Evolutionary conservation across 73 alveolate species (phyloP).

Genomic region (Paramecium octaurelia): DNA sequence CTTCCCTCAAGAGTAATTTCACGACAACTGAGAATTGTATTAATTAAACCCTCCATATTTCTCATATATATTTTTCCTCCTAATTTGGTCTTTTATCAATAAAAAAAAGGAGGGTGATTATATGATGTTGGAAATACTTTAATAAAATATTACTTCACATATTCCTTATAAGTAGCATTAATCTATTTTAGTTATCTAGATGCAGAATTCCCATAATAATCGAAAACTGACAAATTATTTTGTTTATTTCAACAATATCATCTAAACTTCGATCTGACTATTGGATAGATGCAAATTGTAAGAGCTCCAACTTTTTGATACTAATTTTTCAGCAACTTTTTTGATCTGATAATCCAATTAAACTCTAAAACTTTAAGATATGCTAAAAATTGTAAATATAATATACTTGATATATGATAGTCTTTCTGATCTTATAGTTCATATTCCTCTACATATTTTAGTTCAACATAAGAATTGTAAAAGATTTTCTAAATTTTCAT

Average conservation of each 20-base stretch:
- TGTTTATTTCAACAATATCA: conserved; percentile 45
- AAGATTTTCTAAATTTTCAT: conserved; percentile 53
- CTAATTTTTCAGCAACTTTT: conserved; percentile 7
- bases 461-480: conserved; percentile 47
- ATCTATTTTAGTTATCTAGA: neutral
- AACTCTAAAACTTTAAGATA: conserved; percentile 34
- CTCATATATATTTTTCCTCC: conserved; percentile 37
- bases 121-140: conserved; percentile 56
- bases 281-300: conserved; percentile 34
- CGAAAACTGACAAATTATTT: neutral
- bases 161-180: conserved; percentile 37
- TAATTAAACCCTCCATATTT: conserved; percentile 6
- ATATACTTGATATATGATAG: neutral
- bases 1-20: no score
- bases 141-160: conserved; percentile 50
- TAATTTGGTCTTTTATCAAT: conserved; percentile 11
- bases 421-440: conserved; percentile 21
- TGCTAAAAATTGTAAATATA: neutral
- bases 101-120: conserved; percentile 30
- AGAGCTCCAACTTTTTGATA: conserved; percentile 24
- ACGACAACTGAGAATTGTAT: no score
- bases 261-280: conserved; percentile 46
- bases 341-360: conserved; percentile 6
- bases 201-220: conserved; percentile 34
- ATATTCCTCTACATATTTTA: conserved; percentile 52